Evolutionary conservation across 352 stramenopile species (phyloP), one percentile per base, ranked within the genome.

Genomic region (Lagenidium giganteum): DNA sequence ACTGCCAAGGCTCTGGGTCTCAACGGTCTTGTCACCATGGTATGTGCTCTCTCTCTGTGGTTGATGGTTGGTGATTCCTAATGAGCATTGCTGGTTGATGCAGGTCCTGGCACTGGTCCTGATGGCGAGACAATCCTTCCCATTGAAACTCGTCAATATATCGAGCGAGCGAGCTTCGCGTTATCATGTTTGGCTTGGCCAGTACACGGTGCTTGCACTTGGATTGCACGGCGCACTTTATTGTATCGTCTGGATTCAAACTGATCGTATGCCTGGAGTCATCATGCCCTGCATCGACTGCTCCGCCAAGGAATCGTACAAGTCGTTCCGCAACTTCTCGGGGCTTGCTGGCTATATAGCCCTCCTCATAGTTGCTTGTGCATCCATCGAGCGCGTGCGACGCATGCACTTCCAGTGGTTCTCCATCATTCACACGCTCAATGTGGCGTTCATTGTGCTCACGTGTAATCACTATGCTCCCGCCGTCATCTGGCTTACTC

Each of bases 401-500:
- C 61, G 72, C 8, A 40, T 26, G 8, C 54, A 57, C 53, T 85
- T 81, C 37, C 67, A 44, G 27, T 39, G 44, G 30, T 85, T 85
- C 49, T 48, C 64, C 22, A 6, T 57, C 24, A 51, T 76, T 24
- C 72, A 83, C 39, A 54, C 36, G 6, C 40, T 83, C 1, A 78
- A 53, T 38, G 52, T 52, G n/a, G 22, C 67, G 14, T 59, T 75
- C 22, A 39, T 83, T 17, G 18, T 61, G 2, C 59, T 70, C 20
- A 64, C 64, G 12, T 62, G 42, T 8, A 21, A 81, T 24, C 72
- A 83, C 49, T 83, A 85, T 50, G 78, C 79, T 43, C 48, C 67
- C 8, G 39, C 66, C 4, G 55, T 35, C 12, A 71, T 77, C 37
- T 85, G 72, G 72, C 40, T 83, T 35, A 34, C 62, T 4, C 69